Base-by-base conservation (phyloP, 306 rosid species). In the Dryas drummondii region DNA sequence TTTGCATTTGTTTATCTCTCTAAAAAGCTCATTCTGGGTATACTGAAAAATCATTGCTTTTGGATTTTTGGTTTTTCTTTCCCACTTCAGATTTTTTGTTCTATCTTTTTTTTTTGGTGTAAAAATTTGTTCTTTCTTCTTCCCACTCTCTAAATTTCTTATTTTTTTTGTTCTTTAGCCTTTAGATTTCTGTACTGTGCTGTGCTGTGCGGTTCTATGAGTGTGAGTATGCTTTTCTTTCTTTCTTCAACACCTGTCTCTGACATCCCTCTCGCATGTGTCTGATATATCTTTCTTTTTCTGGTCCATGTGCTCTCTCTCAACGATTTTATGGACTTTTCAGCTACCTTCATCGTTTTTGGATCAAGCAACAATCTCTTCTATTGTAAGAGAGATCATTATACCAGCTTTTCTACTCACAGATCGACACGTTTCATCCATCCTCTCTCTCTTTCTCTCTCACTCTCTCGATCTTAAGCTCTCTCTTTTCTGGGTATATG, bases 381-480 rank as follows among this genome's bases (percentile, higher is more conserved):
- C 37, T 32, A 32, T 32, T 42, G 19, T 47, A 11, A n/a, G 49
- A 32, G 49, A 50, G 69, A 4, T 74, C 12, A 47, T 51, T 50
- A 22, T 22, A 47, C 50, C 13, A n/a, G 49, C 37, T 48, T 57
- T 19, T 12, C 78, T 75, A 66, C 47, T 44, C 58, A 64, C 65
- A 63, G 70, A 78, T 78, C 78, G 72, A 85, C 90, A 83, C 80
- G 87, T 88, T 78, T 82, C 74, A 54, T 54, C 19, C 51, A 14
- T 48, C 42, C 78, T 61, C 53, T 56, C 60, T 71, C 69, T 41
- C 71, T 66, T 9, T 51, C 49, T 32, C 73, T 22, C 22, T 22
- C 22, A 22, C 22, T 22, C 22, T 22, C 22, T 37, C n/a, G n/a
- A n/a, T n/a, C 22, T 32, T 0, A 19, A 32, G 6, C 8, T 19